Conservation (phyloP, 345 rosid species). For the Anastatica hierochuntica region DNA sequence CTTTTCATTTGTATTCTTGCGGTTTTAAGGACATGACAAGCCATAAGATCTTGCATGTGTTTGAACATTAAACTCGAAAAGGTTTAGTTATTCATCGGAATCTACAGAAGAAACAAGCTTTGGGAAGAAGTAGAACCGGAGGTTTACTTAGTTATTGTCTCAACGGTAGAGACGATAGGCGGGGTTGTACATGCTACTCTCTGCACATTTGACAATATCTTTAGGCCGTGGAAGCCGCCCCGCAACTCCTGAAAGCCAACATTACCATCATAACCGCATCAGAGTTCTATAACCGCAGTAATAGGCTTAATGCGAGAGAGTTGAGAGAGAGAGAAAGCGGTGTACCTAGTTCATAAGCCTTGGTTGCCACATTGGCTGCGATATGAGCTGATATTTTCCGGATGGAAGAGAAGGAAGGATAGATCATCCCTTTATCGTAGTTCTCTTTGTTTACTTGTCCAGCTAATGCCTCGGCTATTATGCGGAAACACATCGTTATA, state of each 20-base stretch:
- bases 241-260: constrained; percentile 54
- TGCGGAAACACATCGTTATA: background rate
- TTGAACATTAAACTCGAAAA: background rate
- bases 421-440: constrained; percentile 70
- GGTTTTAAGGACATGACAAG: no score
- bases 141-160: constrained; percentile 7
- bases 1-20: no score
- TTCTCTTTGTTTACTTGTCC: constrained; percentile 59
- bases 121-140: background rate
- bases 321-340: background rate
- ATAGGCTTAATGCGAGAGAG: background rate
- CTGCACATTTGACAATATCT: constrained; percentile 65
- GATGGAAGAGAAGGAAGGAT: constrained; percentile 74
- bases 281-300: background rate
- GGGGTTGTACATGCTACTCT: constrained; percentile 94
- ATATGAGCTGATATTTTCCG: constrained; percentile 81
- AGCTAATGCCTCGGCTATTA: constrained; percentile 86
- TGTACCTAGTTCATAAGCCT: constrained; percentile 88
- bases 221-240: constrained; percentile 72
- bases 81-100: background rate
- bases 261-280: background rate
- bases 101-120: background rate
- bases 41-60: background rate
- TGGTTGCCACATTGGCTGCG: constrained; percentile 91
- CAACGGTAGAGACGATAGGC: constrained; percentile 56